Evolutionary conservation across 2,329 filamentous ascomycete species (phyloP), one percentile per base, ranked within the genome.

Genomic region (Pseudogymnoascus sp.): DNA sequence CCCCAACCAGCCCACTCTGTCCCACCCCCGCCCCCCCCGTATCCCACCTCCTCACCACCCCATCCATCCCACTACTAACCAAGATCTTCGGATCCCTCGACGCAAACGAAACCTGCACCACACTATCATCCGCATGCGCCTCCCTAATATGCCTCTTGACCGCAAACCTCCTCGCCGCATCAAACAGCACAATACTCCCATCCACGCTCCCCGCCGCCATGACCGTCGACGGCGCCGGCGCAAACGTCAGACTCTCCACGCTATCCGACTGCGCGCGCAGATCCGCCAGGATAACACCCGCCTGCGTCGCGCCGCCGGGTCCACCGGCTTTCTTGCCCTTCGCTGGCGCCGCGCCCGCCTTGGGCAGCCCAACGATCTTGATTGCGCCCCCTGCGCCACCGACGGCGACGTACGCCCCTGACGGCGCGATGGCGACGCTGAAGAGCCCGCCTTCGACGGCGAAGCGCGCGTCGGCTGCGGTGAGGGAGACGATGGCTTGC

Each of bases 1-100:
- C 93, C 68, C 87, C 89, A 23, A 91, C 78, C 62, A 96, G 78
- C 0, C 91, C 92, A 62, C 86, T 85, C 7, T 82, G 85, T 1
- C 85, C 85, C 0, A 84, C 84, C 1, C 83, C 82, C 1, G 86
- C 90, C 6, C 88, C 87, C 63, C 87, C 88, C 4, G 85, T 81
- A 77, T 99, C 93, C 95, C 95, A 99, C 66, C 93, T 81, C 71
- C 91, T 83, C 19, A 99, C 85, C 0, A 93, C 92, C 16, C 95
- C 93, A 72, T 99, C 95, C 82, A 97, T 91, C 7, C 95, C 95
- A 69, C 88, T 93, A 68, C 86, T 91, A 1, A 93, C 98, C 62
- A 98, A 79, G 67, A 96, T 73, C 87, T 85, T 93, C 65, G 77
- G 83, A 70, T 73, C 79, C 64, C 72, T 77, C 69, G 68, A 71